Evolutionary conservation across 768 basidiomycete species (phyloP).

Genomic region (Tricholoma hemisulphureum): DNA sequence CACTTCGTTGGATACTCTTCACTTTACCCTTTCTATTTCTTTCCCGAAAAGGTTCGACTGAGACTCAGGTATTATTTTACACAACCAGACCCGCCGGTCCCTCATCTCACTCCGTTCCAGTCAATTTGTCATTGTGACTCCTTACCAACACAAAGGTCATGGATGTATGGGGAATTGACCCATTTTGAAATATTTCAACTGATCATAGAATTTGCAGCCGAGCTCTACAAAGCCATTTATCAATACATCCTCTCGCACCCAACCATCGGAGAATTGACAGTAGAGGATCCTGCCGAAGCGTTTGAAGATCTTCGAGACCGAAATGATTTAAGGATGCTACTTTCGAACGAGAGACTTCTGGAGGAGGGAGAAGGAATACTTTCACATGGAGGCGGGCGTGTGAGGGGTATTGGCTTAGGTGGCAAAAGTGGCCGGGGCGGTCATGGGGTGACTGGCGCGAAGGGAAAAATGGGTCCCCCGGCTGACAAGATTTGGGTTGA

Average conservation of each 20-base stretch:
- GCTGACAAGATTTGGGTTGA: constrained; percentile 76
- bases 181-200: neutral
- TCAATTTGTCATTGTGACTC: constrained; percentile 91
- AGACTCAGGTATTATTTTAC: constrained; percentile 70
- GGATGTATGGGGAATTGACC: constrained; percentile 63
- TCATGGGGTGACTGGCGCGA: constrained; percentile 17
- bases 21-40: constrained; percentile 93
- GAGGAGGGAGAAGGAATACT: constrained; percentile 51
- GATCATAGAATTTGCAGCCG: constrained; percentile 48
- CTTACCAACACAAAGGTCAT: constrained; percentile 86
- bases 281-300: constrained; percentile 97
- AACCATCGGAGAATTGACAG: constrained; percentile 85
- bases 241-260: constrained; percentile 64
- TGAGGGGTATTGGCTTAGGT: constrained; percentile 43
- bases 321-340: constrained; percentile 81
- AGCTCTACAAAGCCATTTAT: constrained; percentile 86
- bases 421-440: constrained; percentile 38
- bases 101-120: constrained; percentile 36
- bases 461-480: constrained; percentile 75
- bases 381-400: constrained; percentile 53
- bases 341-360: constrained; percentile 63
- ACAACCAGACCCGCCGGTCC: neutral
- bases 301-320: constrained; percentile 96
- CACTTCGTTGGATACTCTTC: constrained; percentile 96
- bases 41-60: constrained; percentile 85